Percentiles rank a stretch among this genome's conserved stretches.
Evolutionary conservation across 1,284 basidiomycete genomes (phyloP).

Genomic region (Mycena sp.): DNA sequence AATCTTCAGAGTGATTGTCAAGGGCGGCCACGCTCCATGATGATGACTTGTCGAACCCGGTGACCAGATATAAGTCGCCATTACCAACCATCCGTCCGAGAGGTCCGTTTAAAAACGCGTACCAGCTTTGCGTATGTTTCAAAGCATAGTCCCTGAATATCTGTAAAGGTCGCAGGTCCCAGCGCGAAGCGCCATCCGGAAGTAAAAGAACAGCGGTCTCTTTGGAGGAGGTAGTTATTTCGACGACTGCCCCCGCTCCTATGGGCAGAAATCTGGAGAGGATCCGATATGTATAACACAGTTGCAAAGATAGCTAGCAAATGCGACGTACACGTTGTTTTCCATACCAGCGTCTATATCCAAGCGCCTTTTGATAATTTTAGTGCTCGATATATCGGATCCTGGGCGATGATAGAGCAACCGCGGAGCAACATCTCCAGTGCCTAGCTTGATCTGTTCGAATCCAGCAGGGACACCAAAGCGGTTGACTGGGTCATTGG

Average conservation of each 20-base stretch:
- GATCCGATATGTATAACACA: background rate
- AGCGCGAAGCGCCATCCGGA: constrained; percentile 16
- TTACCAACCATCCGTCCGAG: constrained; percentile 1
- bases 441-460: constrained; percentile 22
- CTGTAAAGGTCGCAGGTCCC: background rate
- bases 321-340: background rate
- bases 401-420: background rate
- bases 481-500: constrained; percentile 34
- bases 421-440: background rate
- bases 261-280: constrained; percentile 28
- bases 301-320: no score
- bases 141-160: constrained; percentile 14
- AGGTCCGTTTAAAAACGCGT: constrained; percentile 2
- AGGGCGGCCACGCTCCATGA: constrained; percentile 16
- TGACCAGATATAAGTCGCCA: constrained; percentile 19
- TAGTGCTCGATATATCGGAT: constrained; percentile 4
- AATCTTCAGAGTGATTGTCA: constrained; percentile 4
- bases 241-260: background rate
- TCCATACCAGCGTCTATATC: constrained; percentile 9
- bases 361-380: constrained; percentile 4
- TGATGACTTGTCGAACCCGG: constrained; percentile 12
- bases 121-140: constrained; percentile 15
- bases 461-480: constrained; percentile 37
- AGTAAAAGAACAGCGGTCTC: constrained; percentile 8
- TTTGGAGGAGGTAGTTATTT: constrained; percentile 8